Base-by-base conservation (phyloP, 768 basidiomycete species). In the Phlebiopsis gigantea region DNA sequence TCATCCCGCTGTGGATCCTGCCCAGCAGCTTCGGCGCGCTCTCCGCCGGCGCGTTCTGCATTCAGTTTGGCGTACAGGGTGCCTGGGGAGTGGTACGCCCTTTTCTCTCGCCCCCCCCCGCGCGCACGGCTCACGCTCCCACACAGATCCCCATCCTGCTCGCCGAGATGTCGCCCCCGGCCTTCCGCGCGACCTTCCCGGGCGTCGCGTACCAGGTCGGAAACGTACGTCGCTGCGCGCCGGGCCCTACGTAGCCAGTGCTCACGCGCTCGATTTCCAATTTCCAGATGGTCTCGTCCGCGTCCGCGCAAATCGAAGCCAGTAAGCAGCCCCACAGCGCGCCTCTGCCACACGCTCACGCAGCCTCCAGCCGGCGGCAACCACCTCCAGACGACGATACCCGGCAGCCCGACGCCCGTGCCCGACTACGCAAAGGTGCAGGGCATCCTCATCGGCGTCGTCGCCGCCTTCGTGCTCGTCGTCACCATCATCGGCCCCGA, bases 1-100 rank as follows among this genome's bases (percentile, higher is more conserved):
- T 82, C 71, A 88, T 90, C 62, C 88, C 88, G 0, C 75, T 94
- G 1, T 95, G 93, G 93, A 89, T 93, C 62, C 63, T 96, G 6
- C 93, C 93, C 2, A 70, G 63, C 5, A 71, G 77, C 1, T 94
- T 94, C 69, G 68, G 79, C 0, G 78, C 74, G 1, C 84, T 97
- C 8, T 66, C 89, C 0, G 90, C 90, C 0, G 91, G 91, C 8
- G 93, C 91, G 0, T 96, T 95, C 73, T 92, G 81, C 62, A 75
- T 93, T 15, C 92, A 94, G 65, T 82, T 90, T 61, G 90, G 90
- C 50, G 90, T 95, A 0, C 93, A 96, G 68, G 92, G 91, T 1
- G 92, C 90, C 34, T 93, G 90, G 89, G 90, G 90, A 63, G 85
- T 91, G 10, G 88, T 91, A 65, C 61, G 87, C 68, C 1, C 39